Evolutionary conservation across 2,329 filamentous ascomycete genomes (phyloP), one percentile per base, ranked within the genome.

Genomic region (Rhinocladiella mackenziei): DNA sequence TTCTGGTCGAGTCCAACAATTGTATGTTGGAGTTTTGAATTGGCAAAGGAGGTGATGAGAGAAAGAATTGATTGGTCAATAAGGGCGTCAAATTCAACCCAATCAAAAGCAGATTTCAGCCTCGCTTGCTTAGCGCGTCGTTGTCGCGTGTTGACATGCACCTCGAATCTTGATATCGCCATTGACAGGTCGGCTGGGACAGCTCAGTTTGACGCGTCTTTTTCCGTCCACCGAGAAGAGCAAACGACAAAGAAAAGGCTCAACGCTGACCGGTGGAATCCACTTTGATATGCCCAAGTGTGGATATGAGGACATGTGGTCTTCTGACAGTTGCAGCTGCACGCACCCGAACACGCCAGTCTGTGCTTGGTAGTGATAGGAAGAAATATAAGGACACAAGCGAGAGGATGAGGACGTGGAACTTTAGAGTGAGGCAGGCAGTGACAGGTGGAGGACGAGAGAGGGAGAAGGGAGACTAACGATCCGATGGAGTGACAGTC

Each of bases 281-380:
- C n/a, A n/a, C n/a, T n/a, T n/a, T n/a, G 6, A 26, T 11, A 26
- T 26, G 30, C 9, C 5, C 14, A 32, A 14, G 18, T 17, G 30
- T 31, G 31, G 18, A 8, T 8, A 19, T 15, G 15, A 31, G 29
- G 15, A 43, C 39, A 48, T 41, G 42, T 50, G 46, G 38, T 34
- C 19, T 40, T 11, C 26, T 44, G 38, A 46, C 28, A 46, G 37
- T 31, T 29, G 46, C 32, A 40, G 46, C 6, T 30, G 14, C 28
- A 32, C 30, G 33, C 18, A 37, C 19, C 13, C 15, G 19, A 33
- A 45, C 46, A 34, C 47, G 42, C 47, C 26, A 43, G 47, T 50
- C 47, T 45, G 42, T 45, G 43, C 47, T 45, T 14, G 37, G 45
- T 31, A 45, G 28, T 20, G 11, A n/a, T 6, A 19, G 22, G 13